phyloP scores from a whole-genome alignment of 352 stramenopile genomes.

The Globisporangium viniferum region DNA sequence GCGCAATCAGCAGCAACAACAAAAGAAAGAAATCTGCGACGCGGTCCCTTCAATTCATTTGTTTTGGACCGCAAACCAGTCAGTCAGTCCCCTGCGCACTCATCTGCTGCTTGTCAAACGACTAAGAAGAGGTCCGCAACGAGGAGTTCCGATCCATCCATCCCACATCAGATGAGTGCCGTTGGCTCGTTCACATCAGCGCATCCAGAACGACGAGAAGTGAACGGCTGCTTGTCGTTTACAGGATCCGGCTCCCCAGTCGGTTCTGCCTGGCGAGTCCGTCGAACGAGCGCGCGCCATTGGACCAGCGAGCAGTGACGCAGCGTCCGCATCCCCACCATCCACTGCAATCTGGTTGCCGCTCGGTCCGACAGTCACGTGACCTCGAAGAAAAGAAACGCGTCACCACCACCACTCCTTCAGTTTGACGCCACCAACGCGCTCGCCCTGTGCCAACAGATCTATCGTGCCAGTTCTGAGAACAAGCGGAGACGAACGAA shows the following conservation, averaged over 20 bases:
- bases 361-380: neutral
- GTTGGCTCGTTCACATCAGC: neutral
- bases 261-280: neutral
- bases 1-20: neutral
- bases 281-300: neutral
- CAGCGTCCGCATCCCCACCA: neutral
- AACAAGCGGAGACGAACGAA: neutral
- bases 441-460: neutral
- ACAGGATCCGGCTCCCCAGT: neutral
- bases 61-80: neutral
- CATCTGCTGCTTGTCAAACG: neutral
- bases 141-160: neutral
- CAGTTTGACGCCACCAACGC: neutral
- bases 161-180: neutral
- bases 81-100: neutral
- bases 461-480: constrained; percentile 2
- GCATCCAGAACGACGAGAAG: neutral
- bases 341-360: neutral
- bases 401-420: neutral
- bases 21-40: neutral
- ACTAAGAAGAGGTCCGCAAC: neutral
- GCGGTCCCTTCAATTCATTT: neutral
- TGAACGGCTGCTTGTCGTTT: neutral
- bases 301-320: constrained; percentile 3
- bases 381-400: neutral